A percentile compares a stretch with the other conserved stretches of the same genome.
Conservation (phyloP, 345 rosid species). For the Rhizophora mangle region DNA sequence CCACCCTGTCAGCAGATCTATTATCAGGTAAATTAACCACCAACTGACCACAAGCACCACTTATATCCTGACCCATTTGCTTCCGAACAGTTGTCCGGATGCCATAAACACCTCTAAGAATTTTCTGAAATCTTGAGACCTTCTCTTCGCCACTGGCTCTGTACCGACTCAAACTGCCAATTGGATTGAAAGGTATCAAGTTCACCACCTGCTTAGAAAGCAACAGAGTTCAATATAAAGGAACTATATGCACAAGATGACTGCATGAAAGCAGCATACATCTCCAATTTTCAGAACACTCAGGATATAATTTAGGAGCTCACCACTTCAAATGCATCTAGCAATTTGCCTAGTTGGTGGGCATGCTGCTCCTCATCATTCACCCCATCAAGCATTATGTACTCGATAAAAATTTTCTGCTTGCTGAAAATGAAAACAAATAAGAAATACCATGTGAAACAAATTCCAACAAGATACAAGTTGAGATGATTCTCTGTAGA, state of each 20-base stretch:
- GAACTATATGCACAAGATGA: too few species aligned
- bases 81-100: conserved; percentile 82
- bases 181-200: conserved; percentile 91
- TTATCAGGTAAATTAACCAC: conserved; percentile 60
- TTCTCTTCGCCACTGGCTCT: conserved; percentile 51
- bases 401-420: conserved; percentile 84
- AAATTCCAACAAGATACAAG: background rate
- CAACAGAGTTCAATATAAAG: background rate
- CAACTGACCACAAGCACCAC: conserved; percentile 95
- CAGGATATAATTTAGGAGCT: conserved; percentile 20
- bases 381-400: conserved; percentile 93
- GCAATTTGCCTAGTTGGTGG: conserved; percentile 70
- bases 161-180: conserved; percentile 66
- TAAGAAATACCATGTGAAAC: background rate
- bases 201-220: conserved; percentile 66
- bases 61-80: conserved; percentile 92
- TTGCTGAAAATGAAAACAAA: conserved; percentile 40
- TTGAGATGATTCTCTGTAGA: background rate
- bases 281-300: background rate
- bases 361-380: conserved; percentile 89
- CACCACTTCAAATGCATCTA: conserved; percentile 87
- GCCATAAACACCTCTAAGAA: conserved; percentile 62
- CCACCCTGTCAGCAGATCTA: conserved; percentile 23
- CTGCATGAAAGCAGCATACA: too few species aligned
- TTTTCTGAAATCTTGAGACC: conserved; percentile 73